phyloP scores from a whole-genome alignment of 2,329 filamentous ascomycete species.

The Apiospora saccharicola region DNA sequence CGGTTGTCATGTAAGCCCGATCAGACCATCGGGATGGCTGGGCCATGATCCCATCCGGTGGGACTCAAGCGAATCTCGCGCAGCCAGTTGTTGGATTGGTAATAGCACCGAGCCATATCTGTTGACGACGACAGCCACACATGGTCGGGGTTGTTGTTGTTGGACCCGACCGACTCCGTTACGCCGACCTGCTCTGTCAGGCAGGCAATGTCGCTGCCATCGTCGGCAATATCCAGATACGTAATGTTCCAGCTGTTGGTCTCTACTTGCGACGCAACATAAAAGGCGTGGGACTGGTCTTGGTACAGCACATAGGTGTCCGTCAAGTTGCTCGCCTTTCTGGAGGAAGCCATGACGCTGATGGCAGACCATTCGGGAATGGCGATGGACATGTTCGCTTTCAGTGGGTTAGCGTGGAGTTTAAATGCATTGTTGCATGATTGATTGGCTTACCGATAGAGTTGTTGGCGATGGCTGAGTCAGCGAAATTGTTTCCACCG shows the following conservation, averaged over 20 bases:
- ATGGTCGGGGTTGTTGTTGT: conserved; percentile 12
- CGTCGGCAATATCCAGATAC: conserved; percentile 31
- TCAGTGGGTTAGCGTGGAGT: not conserved
- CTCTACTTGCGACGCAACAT: conserved; percentile 31
- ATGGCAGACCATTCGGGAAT: conserved; percentile 33
- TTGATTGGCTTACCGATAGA: not conserved
- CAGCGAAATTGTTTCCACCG: conserved; percentile 14
- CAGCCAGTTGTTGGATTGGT: conserved; percentile 30
- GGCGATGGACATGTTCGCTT: conserved; percentile 13
- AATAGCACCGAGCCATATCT: conserved; percentile 34
- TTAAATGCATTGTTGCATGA: not conserved
- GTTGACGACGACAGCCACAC: conserved; percentile 26
- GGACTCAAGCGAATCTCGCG: conserved; percentile 30
- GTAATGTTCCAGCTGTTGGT: conserved; percentile 31
- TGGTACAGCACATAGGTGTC: conserved; percentile 37
- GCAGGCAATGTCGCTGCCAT: conserved; percentile 33
- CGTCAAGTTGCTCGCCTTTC: conserved; percentile 28
- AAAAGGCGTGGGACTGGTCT: conserved; percentile 32
- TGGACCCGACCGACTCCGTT: not conserved
- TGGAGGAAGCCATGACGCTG: conserved; percentile 32
- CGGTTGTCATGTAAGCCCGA: not conserved
- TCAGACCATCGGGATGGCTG: conserved; percentile 30
- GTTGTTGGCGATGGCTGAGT: not conserved
- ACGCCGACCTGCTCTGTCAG: conserved; percentile 31
- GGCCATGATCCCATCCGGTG: conserved; percentile 30